Percentiles rank a stretch among this genome's conserved stretches.
phyloP scores from a whole-genome alignment of 75 land plant species.

The Pseudotsuga menziesii region DNA sequence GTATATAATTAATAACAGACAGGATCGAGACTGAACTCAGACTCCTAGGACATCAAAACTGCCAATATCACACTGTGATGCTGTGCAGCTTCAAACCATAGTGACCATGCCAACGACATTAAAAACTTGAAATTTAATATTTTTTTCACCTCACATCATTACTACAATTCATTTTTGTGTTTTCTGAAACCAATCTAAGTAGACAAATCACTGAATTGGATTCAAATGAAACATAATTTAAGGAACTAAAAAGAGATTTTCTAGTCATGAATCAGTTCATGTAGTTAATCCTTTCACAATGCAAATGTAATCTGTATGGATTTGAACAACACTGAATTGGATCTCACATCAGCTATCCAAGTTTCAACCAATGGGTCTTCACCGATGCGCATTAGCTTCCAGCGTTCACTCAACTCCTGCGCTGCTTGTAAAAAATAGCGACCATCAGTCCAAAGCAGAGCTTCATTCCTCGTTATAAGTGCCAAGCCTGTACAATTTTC shows the following conservation, averaged over 20 bases:
- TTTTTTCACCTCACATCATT: not conserved
- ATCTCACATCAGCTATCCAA: conserved; percentile 89
- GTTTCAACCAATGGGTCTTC: conserved; percentile 81
- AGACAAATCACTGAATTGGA: not conserved
- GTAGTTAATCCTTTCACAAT: not conserved
- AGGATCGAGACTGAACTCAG: not conserved
- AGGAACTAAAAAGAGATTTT: too few relatives aligned
- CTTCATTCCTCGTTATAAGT: conserved; percentile 65
- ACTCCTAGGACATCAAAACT: not conserved
- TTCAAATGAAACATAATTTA: not conserved
- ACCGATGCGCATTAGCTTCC: conserved; percentile 96
- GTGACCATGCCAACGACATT: not conserved
- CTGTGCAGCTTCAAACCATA: not conserved
- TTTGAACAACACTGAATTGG: not conserved
- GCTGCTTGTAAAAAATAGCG: conserved; percentile 95
- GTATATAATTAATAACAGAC: not conserved
- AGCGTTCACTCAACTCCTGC: conserved; percentile 72
- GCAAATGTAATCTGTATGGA: not conserved
- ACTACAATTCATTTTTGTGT: not conserved
- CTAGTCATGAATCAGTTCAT: not conserved
- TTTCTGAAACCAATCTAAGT: not conserved
- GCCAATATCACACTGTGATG: not conserved
- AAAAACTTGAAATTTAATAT: not conserved
- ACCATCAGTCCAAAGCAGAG: conserved; percentile 97
- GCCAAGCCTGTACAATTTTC: conserved; percentile 67